phyloP scores from a whole-genome alignment of 805 yeast genomes.

The Yarrowia divulgata region DNA sequence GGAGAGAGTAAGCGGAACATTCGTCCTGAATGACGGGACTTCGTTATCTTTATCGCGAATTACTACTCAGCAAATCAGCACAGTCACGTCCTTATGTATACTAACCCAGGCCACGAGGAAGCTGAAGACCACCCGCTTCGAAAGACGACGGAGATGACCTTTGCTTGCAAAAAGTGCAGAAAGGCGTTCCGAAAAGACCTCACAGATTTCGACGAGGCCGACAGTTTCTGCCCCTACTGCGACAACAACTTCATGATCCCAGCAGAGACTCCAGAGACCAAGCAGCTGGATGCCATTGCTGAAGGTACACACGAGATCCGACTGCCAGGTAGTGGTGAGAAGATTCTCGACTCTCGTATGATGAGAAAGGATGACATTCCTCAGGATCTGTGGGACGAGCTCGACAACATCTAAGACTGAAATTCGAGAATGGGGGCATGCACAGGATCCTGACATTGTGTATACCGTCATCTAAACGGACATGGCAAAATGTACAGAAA shows the following conservation, averaged over 20 bases:
- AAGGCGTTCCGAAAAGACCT: conserved; percentile 51
- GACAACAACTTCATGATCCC: conserved; percentile 50
- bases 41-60: no score
- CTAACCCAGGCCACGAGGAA: conserved; percentile 46
- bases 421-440: not conserved
- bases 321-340: conserved; percentile 7
- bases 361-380: conserved; percentile 32
- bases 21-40: no score
- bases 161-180: conserved; percentile 50
- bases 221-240: conserved; percentile 51
- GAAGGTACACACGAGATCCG: conserved; percentile 36
- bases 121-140: conserved; percentile 48
- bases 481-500: not conserved
- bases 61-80: no score
- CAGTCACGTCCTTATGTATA: not conserved
- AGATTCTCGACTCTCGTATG: conserved; percentile 30
- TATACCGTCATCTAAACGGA: not conserved
- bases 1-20: no score
- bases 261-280: conserved; percentile 41
- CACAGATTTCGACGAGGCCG: conserved; percentile 50
- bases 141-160: conserved; percentile 48
- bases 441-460: not conserved
- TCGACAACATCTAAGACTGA: conserved; percentile 10
- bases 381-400: conserved; percentile 36
- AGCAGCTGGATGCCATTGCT: conserved; percentile 29